These are phyloP conservation scores for Metschnikowia corniflorae DNA, from an alignment of 805 yeast genomes.

Conservation along the genomic window DNA sequence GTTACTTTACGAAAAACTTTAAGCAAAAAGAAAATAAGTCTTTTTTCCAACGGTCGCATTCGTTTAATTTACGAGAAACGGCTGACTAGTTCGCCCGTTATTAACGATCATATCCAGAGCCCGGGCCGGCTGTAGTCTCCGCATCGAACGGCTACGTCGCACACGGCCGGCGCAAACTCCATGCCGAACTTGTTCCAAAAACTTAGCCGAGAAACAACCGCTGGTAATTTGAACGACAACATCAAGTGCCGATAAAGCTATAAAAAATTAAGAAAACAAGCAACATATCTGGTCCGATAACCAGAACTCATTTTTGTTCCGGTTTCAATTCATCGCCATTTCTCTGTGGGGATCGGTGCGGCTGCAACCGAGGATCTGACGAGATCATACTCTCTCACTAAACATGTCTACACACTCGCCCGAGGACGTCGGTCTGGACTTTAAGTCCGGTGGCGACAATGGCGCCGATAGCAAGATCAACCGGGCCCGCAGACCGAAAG, in stretches of 20 bases:
- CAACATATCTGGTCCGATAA: not conserved
- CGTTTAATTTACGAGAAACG: too few species aligned
- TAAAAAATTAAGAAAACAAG: not conserved
- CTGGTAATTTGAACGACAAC: too few species aligned
- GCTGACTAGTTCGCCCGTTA: too few species aligned
- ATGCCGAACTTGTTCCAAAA: constrained; percentile 8
- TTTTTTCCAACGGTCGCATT: too few species aligned
- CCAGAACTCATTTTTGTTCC: not conserved
- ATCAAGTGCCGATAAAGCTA: not conserved
- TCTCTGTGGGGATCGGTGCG: too few species aligned
- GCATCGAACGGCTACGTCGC: constrained; percentile 10
- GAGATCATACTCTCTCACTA: not conserved
- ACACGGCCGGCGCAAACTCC: constrained; percentile 6
- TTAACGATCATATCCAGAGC: not conserved
- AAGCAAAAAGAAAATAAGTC: too few species aligned
- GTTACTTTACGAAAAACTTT: too few species aligned
- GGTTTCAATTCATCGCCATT: not conserved
- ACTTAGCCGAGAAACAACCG: not conserved
- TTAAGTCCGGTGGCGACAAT: constrained; percentile 2
- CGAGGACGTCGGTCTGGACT: constrained; percentile 11
- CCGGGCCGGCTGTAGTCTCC: constrained; percentile 3
- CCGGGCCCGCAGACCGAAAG: constrained; percentile 45
- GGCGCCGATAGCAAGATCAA: constrained; percentile 6
- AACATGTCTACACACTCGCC: constrained; percentile 9
- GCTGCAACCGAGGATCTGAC: not conserved